Percentiles rank a stretch among this genome's conserved stretches.
These are phyloP conservation scores for Hymenoscyphus fructigenus DNA, from an alignment of 2,329 filamentous ascomycete genomes.

Conservation along the genomic window DNA sequence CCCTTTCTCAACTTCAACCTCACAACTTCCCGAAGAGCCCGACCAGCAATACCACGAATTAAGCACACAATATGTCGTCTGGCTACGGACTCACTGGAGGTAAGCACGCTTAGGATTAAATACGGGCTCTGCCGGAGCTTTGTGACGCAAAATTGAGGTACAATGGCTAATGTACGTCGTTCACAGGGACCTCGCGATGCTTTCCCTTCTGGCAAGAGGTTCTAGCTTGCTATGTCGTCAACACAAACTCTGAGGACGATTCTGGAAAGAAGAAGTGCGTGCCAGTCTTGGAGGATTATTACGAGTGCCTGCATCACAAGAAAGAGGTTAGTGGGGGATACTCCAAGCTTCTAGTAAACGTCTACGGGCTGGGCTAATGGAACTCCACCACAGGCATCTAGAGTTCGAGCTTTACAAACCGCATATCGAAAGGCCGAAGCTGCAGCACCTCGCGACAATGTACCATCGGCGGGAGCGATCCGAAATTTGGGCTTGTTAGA, in stretches of 20 bases:
- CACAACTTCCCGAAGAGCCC: conserved; percentile 21
- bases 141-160: neutral
- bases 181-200: conserved; percentile 61
- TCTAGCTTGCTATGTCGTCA: conserved; percentile 96
- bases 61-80: conserved; percentile 63
- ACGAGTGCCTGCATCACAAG: conserved; percentile 97
- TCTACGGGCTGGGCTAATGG: conserved; percentile 6
- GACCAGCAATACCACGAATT: conserved; percentile 23
- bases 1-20: conserved; percentile 14
- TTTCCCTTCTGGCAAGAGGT: conserved; percentile 99
- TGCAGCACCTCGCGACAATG: conserved; percentile 73
- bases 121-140: neutral
- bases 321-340: conserved; percentile 71
- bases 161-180: conserved; percentile 28
- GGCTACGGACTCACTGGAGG: conserved; percentile 81
- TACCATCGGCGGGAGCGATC: conserved; percentile 82
- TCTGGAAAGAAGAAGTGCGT: conserved; percentile 85
- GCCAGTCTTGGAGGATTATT: conserved; percentile 89
- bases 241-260: conserved; percentile 75
- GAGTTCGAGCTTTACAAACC: conserved; percentile 74
- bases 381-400: conserved; percentile 55
- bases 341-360: too few species aligned
- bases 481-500: conserved; percentile 80
- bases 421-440: conserved; percentile 82
- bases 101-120: conserved; percentile 44